A percentile compares a stretch with the other conserved stretches of the same genome.
phyloP scores from a whole-genome alignment of 805 yeast genomes.

The Lipomyces anomalus region DNA sequence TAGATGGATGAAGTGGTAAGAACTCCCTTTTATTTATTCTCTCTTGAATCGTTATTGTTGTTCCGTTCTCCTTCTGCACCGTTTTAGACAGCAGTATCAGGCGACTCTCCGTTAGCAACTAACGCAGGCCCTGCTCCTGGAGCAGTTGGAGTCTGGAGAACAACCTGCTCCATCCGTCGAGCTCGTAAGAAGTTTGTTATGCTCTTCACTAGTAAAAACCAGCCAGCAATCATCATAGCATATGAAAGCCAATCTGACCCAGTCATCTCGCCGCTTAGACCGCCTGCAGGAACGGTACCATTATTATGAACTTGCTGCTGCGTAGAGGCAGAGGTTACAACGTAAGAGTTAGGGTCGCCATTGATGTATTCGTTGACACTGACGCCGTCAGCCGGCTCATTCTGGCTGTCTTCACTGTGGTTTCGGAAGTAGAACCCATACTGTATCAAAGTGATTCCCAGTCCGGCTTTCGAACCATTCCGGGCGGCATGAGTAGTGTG shows the following conservation, averaged over 20 bases:
- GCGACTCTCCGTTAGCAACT: background rate
- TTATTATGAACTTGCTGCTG: slow-evolving; percentile 23
- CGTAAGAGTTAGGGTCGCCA: slow-evolving; percentile 52
- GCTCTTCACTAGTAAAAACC: slow-evolving; percentile 58
- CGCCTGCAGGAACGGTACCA: slow-evolving; percentile 16
- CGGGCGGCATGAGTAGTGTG: slow-evolving; percentile 97
- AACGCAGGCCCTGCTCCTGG: background rate
- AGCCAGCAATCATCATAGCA: slow-evolving; percentile 61
- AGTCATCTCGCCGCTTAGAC: slow-evolving; percentile 7
- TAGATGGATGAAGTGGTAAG: no score
- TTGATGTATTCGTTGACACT: slow-evolving; percentile 41
- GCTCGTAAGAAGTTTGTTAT: slow-evolving; percentile 68
- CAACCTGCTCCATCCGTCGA: slow-evolving; percentile 65
- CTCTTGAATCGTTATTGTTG: no score
- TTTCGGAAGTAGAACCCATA: slow-evolving; percentile 51
- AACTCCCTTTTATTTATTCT: no score
- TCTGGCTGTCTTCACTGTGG: slow-evolving; percentile 30
- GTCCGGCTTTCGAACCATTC: slow-evolving; percentile 88
- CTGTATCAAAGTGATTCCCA: slow-evolving; percentile 76
- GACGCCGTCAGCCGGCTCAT: slow-evolving; percentile 35
- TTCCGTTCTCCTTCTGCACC: no score
- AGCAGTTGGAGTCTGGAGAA: slow-evolving; percentile 33
- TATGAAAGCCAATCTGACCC: slow-evolving; percentile 47
- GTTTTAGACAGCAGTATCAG: slow-evolving; percentile 1
- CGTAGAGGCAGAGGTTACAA: slow-evolving; percentile 29